Base-by-base conservation (phyloP, 2,329 filamentous ascomycete genomes). In the Salinomyces thailandicus region DNA sequence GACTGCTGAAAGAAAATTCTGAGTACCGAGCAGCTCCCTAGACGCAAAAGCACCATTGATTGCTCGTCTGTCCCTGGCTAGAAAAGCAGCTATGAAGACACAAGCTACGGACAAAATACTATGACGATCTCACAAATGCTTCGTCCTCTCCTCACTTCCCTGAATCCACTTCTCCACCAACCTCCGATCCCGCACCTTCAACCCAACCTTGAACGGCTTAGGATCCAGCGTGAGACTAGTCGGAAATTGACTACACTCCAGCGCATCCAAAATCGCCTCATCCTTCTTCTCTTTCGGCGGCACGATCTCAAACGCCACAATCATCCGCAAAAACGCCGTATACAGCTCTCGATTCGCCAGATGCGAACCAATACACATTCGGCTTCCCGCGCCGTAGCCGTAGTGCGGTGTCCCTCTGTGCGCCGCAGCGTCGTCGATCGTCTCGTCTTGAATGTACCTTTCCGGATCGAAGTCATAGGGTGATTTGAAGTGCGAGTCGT, bases 391-490 rank as follows among this genome's bases (percentile, higher is more conserved):
- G 13, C 67, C 66, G 36, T 68, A 69, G 9, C 57, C 57, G 36
- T 69, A 69, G 35, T 70, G 67, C 24, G 65, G 62, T 4, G 66
- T 69, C 0, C 67, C 66, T n/a, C 47, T 36, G 12, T 37, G 49
- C 1, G 51, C 54, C n/a, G 45, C 49, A 2, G 58, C 57, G 30
- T 60, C 61, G 31, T 66, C 63, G 6, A 60, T 50, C 2, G 56
- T 54, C 29, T 67, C 63, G 35, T 76, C 66, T 35, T 67, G 57
- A 8, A 86, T 62, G 52, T 80, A 86, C 17, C 81, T 72, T 45
- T 85, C 80, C 0, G 81, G 78, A n/a, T 75, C 64, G 55, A 86
- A 85, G 5, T 63, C 59, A 18, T 68, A 44, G 0, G 81, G 73
- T 18, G 73, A 56, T 44, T 75, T 72, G 64, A 84, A 86, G 53